Base-by-base conservation (phyloP, 192 early-diverging fungal species). In the Podila epigama region DNA sequence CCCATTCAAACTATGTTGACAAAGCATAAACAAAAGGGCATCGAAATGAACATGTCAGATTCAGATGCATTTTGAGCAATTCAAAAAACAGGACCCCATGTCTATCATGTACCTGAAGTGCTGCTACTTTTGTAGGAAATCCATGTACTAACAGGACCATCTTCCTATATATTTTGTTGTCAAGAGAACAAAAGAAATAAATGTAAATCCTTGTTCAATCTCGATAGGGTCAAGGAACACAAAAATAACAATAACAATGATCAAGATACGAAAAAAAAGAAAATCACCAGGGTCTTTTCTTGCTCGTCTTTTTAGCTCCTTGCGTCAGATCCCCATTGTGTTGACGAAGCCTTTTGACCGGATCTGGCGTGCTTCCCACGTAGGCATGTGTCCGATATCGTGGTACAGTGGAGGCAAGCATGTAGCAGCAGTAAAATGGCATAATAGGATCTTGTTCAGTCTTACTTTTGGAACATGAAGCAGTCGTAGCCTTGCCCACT, bases 361-460 rank as follows among this genome's bases (percentile, higher is more conserved):
- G 73, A 31, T 77, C 56, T 6, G 73, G 73, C 12, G 73, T 68
- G 27, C 73, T 77, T 4, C 73, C 73, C 0, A 77, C 73, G 6
- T 77, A 77, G 4, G 60, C 73, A 44, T 77, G 73, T 2, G 65
- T 60, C 32, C 31, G 63, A 52, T 64, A 77, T 27, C 73, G 66
- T 1, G 73, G 61, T 0, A 68, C 73, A 1, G 60, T 68, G 10
- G 73, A 77, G 12, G 66, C 66, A 3, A 77, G 55, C 3, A 77
- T 22, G 61, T 77, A 77, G 51, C 73, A 77, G 56, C 73, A 77
- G 16, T 77, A 77, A 44, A 77, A 77, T 29, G 55, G 53, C 16
- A 64, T 61, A 0, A 77, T 22, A 0, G 62, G 63, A 42, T 71
- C 69, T 57, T 29, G 22, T 11, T 56, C 63, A 16, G n/a, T 22